A percentile compares a stretch with the other conserved stretches of the same genome.
phyloP scores from a whole-genome alignment of 2,329 filamentous ascomycete genomes.

The Hymenoscyphus linearis region DNA sequence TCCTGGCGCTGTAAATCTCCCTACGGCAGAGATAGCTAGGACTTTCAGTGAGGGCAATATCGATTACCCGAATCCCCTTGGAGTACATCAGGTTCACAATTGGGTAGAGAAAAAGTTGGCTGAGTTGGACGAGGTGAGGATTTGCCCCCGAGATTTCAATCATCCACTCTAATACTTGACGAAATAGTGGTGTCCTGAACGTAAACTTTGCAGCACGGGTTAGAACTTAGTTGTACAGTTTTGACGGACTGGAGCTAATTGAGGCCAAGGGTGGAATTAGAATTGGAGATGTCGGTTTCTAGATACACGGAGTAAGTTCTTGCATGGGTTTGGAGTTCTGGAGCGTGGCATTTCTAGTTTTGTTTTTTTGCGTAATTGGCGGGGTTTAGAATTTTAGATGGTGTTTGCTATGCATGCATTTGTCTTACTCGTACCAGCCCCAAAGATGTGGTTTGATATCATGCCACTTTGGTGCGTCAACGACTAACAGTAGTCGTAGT shows the following conservation, averaged over 20 bases:
- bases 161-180: no score
- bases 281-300: no score
- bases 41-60: constrained; percentile 31
- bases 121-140: constrained; percentile 15
- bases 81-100: constrained; percentile 29
- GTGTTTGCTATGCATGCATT: no score
- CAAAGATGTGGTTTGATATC: no score
- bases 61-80: constrained; percentile 30
- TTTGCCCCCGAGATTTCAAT: no score
- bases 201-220: constrained; percentile 19
- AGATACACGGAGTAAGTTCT: no score
- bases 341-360: neutral
- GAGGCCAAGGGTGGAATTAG: no score
- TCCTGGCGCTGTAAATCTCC: constrained; percentile 25
- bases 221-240: neutral
- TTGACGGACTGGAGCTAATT: neutral
- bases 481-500: no score
- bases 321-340: neutral
- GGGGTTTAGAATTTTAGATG: neutral
- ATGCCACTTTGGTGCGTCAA: no score
- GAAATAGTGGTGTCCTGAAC: constrained; percentile 24
- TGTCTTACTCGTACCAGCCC: no score
- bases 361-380: no score
- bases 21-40: constrained; percentile 25
- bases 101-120: constrained; percentile 23